These are phyloP conservation scores for Ammopiptanthus mongolicus DNA, from an alignment of 306 rosid genomes.

Conservation along the genomic window DNA sequence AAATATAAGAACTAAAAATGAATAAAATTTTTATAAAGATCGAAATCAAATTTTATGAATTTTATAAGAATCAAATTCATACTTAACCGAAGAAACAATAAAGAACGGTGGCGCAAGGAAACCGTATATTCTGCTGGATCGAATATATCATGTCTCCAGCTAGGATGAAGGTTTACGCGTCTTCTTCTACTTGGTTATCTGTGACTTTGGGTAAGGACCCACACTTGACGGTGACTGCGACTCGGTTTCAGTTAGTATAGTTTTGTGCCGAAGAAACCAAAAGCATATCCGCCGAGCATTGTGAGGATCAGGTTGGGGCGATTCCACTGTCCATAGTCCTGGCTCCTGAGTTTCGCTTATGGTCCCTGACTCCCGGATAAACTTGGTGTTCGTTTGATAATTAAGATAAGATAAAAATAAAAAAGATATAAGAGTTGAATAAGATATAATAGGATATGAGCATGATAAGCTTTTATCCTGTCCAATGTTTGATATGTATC, in stretches of 20 bases:
- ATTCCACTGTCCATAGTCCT: not conserved
- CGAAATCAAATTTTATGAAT: too few species aligned
- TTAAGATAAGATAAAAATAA: too few species aligned
- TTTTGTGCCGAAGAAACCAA: not conserved
- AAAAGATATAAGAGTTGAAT: too few species aligned
- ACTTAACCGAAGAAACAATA: too few species aligned
- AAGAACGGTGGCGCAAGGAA: not conserved
- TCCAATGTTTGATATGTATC: too few species aligned
- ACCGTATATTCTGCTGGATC: conserved; percentile 32
- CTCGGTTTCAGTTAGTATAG: conserved; percentile 1
- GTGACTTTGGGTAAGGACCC: conserved; percentile 13
- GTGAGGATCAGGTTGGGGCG: not conserved
- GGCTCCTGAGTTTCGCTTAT: not conserved
- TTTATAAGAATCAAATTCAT: too few species aligned
- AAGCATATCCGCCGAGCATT: not conserved
- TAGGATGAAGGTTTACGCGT: conserved; percentile 5
- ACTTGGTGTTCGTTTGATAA: too few species aligned
- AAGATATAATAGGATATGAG: too few species aligned
- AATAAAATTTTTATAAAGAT: too few species aligned
- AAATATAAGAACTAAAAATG: too few species aligned
- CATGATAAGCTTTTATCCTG: too few species aligned
- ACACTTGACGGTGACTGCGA: conserved; percentile 1
- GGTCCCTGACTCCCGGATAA: too few species aligned
- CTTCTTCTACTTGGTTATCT: not conserved
- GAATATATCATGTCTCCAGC: conserved; percentile 26